Base-by-base conservation (phyloP, 1,284 basidiomycete species). In the Sporisorium exsertum region DNA sequence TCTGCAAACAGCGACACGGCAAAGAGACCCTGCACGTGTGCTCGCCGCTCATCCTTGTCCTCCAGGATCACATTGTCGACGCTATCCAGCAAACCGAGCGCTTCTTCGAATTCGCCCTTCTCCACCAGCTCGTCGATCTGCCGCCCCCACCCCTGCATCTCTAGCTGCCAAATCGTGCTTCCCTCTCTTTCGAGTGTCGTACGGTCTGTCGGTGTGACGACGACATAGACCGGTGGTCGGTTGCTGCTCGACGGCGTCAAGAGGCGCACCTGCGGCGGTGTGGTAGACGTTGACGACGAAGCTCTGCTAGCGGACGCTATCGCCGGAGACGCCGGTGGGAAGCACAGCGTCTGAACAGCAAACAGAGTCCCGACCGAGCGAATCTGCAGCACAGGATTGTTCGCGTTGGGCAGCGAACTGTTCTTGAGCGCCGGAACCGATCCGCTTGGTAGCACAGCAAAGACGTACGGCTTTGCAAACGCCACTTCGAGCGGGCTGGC, bases 81-180 rank as follows among this genome's bases (percentile, higher is more conserved):
- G 0, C 88, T 90, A 56, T 93, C 91, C 6, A 98, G 88, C 13
- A 98, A 87, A 1, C 91, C 89, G 20, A 97, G 88, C 0, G 94
- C 94, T 81, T 96, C 93, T 0, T 88, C 87, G 83, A 95, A 95
- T 52, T 89, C 87, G 2, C 92, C 93, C 4, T 87, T 88, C 37
- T 88, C 86, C 0, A 95, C 91, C 15, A 97, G 89, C 80, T 95
- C 93, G 69, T 97, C 93, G 10, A 98, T 88, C 81, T 97, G 94
- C 26, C 91, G 89, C 0, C 89, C 88, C 91, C 94, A 93, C 2
- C 91, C 87, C 62, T 89, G 89, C 88, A 94, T 91, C 10, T 85
- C 80, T 45, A 96, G 87, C 51, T 89, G 88, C 92, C 94, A 96
- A 58, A 98, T 87, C 0, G 90, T 90, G 77, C 75, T 77, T 16